Conservation (phyloP, 1,284 basidiomycete genomes). For the Apiotrichum gamsii region DNA sequence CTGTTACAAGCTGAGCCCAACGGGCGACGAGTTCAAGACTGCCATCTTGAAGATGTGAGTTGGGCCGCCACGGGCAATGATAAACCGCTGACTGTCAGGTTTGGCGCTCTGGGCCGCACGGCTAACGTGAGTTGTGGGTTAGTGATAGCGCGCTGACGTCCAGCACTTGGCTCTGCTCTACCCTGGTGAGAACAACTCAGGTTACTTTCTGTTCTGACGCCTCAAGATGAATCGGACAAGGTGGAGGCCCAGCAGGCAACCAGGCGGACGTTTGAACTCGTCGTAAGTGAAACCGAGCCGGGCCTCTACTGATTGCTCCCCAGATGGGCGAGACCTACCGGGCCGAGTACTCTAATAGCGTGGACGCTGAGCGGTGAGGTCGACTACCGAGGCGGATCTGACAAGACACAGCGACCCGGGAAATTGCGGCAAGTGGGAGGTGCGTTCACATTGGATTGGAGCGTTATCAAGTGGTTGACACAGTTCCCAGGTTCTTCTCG, state of each 20-base stretch:
- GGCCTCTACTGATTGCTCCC: conserved; percentile 24
- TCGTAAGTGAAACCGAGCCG: conserved; percentile 39
- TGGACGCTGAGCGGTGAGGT: conserved; percentile 32
- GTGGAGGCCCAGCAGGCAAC: conserved; percentile 29
- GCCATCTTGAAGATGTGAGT: conserved; percentile 37
- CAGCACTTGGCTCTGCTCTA: conserved; percentile 45
- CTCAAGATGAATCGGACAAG: conserved; percentile 28
- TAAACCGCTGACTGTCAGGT: conserved; percentile 20
- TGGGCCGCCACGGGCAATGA: no score
- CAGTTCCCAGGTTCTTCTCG: no score
- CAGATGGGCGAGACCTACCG: conserved; percentile 19
- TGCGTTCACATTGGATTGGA: conserved; percentile 48
- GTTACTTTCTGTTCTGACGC: no score
- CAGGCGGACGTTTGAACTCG: conserved; percentile 31
- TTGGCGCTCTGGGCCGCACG: conserved; percentile 37
- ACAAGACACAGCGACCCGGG: conserved; percentile 33
- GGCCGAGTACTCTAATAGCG: no score
- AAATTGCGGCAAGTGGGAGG: conserved; percentile 52
- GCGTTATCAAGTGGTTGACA: no score
- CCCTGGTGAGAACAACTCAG: conserved; percentile 32
- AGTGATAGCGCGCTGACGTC: neutral
- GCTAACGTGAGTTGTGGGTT: conserved; percentile 34
- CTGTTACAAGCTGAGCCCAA: conserved; percentile 20
- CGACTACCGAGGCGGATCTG: neutral
- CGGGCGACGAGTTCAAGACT: conserved; percentile 23